Conservation (phyloP, 2,329 filamentous ascomycete genomes). For the Neoascochyta sp. region DNA sequence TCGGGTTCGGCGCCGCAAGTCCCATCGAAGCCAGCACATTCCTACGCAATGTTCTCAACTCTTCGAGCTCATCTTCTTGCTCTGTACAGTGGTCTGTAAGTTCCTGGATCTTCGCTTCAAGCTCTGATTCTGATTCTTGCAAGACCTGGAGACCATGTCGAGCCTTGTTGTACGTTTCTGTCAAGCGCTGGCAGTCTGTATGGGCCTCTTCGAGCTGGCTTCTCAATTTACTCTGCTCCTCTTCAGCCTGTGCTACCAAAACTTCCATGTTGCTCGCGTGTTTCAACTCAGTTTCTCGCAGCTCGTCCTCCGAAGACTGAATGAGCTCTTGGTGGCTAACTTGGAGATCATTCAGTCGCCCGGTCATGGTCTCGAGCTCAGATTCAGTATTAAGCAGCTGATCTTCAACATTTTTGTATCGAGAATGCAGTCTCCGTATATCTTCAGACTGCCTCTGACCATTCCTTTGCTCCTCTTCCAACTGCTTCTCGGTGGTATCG, state of each 20-base stretch:
- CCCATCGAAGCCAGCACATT: slow-evolving; percentile 27
- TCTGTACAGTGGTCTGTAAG: slow-evolving; percentile 24
- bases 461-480: slow-evolving; percentile 19
- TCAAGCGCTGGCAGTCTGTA: slow-evolving; percentile 4
- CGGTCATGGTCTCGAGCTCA: slow-evolving; percentile 13
- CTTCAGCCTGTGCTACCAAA: slow-evolving; percentile 10
- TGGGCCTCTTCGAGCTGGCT: slow-evolving; percentile 14
- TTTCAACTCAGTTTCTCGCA: slow-evolving; percentile 15
- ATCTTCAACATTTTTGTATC: slow-evolving; percentile 14
- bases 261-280: slow-evolving; percentile 15
- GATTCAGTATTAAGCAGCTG: slow-evolving; percentile 16
- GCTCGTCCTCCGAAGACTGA: slow-evolving; percentile 14
- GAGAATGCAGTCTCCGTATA: slow-evolving; percentile 18
- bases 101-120: slow-evolving; percentile 22
- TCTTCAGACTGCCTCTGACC: slow-evolving; percentile 15
- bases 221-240: slow-evolving; percentile 14
- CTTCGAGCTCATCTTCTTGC: slow-evolving; percentile 31
- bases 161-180: slow-evolving; percentile 12
- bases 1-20: slow-evolving; percentile 10
- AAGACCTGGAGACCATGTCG: slow-evolving; percentile 13
- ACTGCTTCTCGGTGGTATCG: slow-evolving; percentile 16
- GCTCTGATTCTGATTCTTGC: slow-evolving; percentile 13
- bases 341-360: slow-evolving; percentile 17
- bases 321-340: slow-evolving; percentile 16
- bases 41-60: slow-evolving; percentile 21